Conservation (phyloP, 495 filamentous ascomycete genomes). For the Trichoderma asperelloides region DNA sequence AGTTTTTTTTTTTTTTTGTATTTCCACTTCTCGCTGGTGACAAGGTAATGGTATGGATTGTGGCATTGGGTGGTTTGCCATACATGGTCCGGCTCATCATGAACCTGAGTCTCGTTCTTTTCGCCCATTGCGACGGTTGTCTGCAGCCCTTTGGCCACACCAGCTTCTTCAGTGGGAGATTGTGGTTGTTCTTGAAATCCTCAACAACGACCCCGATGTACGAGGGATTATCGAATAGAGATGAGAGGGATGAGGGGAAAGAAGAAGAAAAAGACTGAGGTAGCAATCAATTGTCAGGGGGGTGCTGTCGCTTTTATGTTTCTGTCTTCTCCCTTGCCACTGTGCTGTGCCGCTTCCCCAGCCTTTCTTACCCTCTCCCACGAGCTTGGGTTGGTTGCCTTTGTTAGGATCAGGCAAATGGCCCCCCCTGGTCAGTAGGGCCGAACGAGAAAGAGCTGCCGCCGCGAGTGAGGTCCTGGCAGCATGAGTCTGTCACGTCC, state of each 20-base stretch:
- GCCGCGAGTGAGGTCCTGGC: neutral
- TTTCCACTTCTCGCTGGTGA: no score
- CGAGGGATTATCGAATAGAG: neutral
- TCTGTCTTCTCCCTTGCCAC: neutral
- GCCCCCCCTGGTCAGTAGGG: neutral
- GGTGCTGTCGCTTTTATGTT: neutral
- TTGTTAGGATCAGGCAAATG: neutral
- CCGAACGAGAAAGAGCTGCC: neutral
- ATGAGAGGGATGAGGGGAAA: neutral
- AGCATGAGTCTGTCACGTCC: neutral
- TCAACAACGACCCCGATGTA: neutral
- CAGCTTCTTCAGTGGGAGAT: neutral
- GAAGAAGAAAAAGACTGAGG: neutral
- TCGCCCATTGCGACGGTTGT: neutral
- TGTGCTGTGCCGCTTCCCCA: neutral
- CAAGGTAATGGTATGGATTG: no score
- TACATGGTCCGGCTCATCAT: neutral
- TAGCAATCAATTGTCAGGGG: neutral
- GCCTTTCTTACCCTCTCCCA: neutral
- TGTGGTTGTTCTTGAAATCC: neutral
- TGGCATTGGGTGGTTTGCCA: neutral
- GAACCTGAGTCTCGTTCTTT: neutral
- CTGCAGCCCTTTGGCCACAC: neutral
- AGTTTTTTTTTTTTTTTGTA: no score
- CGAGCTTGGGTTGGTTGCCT: neutral